Evolutionary conservation across 306 rosid species (phyloP).

Genomic region (Cucumis melo): DNA sequence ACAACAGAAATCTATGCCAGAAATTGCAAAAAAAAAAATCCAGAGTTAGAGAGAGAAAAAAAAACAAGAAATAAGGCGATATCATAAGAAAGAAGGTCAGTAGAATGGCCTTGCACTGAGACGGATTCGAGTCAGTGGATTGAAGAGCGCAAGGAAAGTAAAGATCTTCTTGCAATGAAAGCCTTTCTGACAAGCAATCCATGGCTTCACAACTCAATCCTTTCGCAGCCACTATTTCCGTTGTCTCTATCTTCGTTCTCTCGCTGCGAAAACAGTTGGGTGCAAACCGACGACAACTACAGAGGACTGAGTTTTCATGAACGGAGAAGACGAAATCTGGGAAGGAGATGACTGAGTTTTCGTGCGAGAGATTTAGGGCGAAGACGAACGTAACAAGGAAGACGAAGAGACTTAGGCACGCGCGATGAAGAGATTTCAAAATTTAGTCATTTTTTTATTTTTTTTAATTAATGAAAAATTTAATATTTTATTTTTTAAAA

Average conservation of each 20-base stretch:
- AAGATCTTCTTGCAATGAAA: slow-evolving; percentile 54
- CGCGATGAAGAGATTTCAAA: no score
- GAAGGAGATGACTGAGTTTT: no score
- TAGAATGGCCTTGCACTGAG: slow-evolving; percentile 67
- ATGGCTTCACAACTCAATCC: slow-evolving; percentile 21
- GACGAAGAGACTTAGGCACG: no score
- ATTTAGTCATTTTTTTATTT: no score
- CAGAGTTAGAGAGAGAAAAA: background rate
- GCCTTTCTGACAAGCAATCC: slow-evolving; percentile 62
- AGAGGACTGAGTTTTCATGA: no score
- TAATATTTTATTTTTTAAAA: no score
- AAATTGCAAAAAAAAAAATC: background rate
- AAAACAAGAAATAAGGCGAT: slow-evolving; percentile 51
- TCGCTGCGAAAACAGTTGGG: no score
- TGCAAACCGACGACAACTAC: no score
- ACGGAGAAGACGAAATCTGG: no score
- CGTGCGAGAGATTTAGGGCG: no score
- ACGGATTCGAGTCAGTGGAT: slow-evolving; percentile 32
- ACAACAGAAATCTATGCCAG: background rate
- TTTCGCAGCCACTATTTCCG: background rate
- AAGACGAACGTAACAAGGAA: no score
- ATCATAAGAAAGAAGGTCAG: slow-evolving; percentile 70
- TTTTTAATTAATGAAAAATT: no score
- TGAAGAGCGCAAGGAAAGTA: slow-evolving; percentile 75
- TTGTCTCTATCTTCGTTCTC: background rate